phyloP scores from a whole-genome alignment of 768 basidiomycete genomes.

The Erythrobasidium yunnanense region DNA sequence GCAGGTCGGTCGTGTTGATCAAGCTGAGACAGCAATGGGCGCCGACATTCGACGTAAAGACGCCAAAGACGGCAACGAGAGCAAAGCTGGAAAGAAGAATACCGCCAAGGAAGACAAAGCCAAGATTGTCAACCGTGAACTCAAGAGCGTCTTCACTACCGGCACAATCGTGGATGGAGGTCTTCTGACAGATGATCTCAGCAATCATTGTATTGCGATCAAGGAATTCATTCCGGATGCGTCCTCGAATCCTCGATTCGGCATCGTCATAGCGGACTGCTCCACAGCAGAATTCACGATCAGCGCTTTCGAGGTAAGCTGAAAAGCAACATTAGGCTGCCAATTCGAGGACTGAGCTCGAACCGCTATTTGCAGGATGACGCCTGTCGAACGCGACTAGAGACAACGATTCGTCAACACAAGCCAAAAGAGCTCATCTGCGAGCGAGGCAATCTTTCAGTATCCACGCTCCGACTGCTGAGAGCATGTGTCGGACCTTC shows the following conservation, averaged over 20 bases:
- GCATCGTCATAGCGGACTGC: conserved; percentile 83
- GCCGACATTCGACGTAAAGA: conserved; percentile 87
- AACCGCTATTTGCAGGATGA: conserved; percentile 51
- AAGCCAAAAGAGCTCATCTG: conserved; percentile 32
- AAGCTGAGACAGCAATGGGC: conserved; percentile 90
- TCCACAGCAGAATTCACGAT: conserved; percentile 91
- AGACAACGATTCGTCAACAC: conserved; percentile 57
- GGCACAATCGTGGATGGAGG: conserved; percentile 88
- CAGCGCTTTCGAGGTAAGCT: conserved; percentile 55
- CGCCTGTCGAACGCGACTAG: conserved; percentile 77
- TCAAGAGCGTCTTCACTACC: conserved; percentile 91
- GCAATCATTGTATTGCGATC: conserved; percentile 86
- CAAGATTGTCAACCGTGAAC: conserved; percentile 81
- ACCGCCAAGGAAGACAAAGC: conserved; percentile 48
- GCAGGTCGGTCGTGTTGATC: conserved; percentile 87
- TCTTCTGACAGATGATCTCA: conserved; percentile 80
- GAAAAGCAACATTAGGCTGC: background rate
- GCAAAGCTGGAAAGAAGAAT: conserved; percentile 39
- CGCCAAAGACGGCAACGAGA: no score
- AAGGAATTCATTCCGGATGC: conserved; percentile 43
- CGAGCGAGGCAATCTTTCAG: conserved; percentile 69
- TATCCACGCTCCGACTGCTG: conserved; percentile 67
- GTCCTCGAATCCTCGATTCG: conserved; percentile 49
- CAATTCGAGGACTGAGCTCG: no score
- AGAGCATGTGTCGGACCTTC: conserved; percentile 66